Evolutionary conservation across 139 green algal species (phyloP).

Genomic region (Spirogloea muscicola): DNA sequence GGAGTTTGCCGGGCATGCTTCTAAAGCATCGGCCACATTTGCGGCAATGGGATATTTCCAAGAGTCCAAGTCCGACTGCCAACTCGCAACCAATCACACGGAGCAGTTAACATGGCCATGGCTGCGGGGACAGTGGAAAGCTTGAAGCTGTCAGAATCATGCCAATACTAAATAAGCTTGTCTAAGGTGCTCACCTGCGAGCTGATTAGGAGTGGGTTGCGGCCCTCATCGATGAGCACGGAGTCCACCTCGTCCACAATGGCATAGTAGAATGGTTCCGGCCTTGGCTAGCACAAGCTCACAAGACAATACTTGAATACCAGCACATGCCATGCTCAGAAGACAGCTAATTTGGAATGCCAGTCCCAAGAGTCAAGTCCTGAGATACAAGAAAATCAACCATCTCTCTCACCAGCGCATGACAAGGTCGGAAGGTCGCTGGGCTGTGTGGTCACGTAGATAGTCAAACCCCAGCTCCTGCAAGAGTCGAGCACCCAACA

Average conservation of each 20-base stretch:
- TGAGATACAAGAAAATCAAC: no score
- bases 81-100: no score
- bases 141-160: no score
- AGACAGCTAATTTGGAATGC: no score
- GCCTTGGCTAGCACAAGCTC: not conserved
- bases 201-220: constrained; percentile 67
- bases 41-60: not conserved
- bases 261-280: constrained; percentile 62
- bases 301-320: not conserved
- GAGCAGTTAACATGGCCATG: no score
- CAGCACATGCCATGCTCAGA: no score
- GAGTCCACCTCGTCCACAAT: constrained; percentile 84
- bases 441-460: constrained; percentile 76
- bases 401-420: constrained; percentile 10
- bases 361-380: no score
- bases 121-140: no score
- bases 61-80: not conserved
- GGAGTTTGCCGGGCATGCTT: no score
- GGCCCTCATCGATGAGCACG: constrained; percentile 72
- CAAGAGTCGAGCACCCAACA: not conserved
- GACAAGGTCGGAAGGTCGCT: constrained; percentile 1
- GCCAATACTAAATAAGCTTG: no score
- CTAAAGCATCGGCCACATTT: not conserved
- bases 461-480: constrained; percentile 57
- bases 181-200: no score